Conservation (phyloP, 176 grass and related monocot genomes). For the Rhynchospora pubera region DNA sequence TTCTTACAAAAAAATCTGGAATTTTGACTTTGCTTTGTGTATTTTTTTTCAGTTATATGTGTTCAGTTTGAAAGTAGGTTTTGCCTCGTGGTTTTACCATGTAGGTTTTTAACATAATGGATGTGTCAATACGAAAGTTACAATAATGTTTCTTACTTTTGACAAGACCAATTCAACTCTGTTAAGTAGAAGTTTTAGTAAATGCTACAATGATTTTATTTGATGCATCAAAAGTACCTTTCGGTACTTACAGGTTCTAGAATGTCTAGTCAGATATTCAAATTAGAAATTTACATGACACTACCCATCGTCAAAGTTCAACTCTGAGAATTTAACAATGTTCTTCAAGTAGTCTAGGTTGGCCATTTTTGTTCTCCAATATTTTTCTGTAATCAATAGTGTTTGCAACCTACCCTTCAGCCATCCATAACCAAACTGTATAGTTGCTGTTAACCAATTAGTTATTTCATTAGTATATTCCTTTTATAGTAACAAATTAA, state of each 20-base stretch:
- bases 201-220: background rate
- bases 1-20: background rate
- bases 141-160: background rate
- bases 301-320: slow-evolving; percentile 22
- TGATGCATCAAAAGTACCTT: background rate
- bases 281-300: background rate
- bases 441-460: background rate
- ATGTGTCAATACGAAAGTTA: background rate
- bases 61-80: background rate
- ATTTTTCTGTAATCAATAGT: slow-evolving; percentile 11
- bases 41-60: background rate
- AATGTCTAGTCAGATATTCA: background rate
- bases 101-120: background rate
- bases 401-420: slow-evolving; percentile 8
- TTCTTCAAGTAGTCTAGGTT: slow-evolving; percentile 15
- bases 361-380: slow-evolving; percentile 3
- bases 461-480: background rate
- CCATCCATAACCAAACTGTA: background rate
- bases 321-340: slow-evolving; percentile 5
- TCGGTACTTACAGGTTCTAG: background rate
- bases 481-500: background rate
- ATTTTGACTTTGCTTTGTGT: background rate
- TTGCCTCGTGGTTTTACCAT: background rate
- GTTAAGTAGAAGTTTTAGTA: background rate
- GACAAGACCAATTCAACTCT: slow-evolving; percentile 9